phyloP scores from a whole-genome alignment of 192 early-diverging fungal genomes.

The Obelidium mucronatum region DNA sequence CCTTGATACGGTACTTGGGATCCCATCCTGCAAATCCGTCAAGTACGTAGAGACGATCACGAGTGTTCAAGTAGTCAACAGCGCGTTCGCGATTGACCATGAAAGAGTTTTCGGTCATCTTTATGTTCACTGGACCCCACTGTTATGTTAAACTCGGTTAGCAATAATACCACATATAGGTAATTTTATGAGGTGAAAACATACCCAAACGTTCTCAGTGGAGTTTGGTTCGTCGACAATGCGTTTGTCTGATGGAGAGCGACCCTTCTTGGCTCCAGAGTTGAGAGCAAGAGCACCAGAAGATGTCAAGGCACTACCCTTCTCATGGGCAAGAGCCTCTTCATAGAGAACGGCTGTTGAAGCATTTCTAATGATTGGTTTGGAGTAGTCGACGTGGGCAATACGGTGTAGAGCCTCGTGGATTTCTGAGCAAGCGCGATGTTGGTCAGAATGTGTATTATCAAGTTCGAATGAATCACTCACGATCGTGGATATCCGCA shows the following conservation, averaged over 20 bases:
- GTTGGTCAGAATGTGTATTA: too few species aligned
- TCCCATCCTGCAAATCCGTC: slow-evolving; percentile 99
- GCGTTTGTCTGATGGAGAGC: slow-evolving; percentile 96
- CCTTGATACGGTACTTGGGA: slow-evolving; percentile 97
- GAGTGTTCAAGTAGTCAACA: slow-evolving; percentile 96
- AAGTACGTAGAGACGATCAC: slow-evolving; percentile 91
- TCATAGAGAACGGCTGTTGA: slow-evolving; percentile 81
- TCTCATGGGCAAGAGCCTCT: slow-evolving; percentile 85
- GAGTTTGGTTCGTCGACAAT: slow-evolving; percentile 91
- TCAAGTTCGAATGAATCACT: too few species aligned
- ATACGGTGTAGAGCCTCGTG: slow-evolving; percentile 73
- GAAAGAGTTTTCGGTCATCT: slow-evolving; percentile 77
- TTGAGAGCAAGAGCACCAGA: slow-evolving; percentile 89
- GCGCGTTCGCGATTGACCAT: slow-evolving; percentile 96
- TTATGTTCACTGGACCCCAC: slow-evolving; percentile 98
- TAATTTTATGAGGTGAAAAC: neutral
- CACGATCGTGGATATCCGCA: slow-evolving; percentile 17
- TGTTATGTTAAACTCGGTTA: too few species aligned
- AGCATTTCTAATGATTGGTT: slow-evolving; percentile 82
- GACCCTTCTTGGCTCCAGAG: slow-evolving; percentile 91
- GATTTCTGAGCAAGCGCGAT: slow-evolving; percentile 39
- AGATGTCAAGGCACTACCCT: slow-evolving; percentile 88
- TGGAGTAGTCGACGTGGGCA: slow-evolving; percentile 82
- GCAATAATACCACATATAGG: neutral
- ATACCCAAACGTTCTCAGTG: slow-evolving; percentile 84